Evolutionary conservation across 2,329 filamentous ascomycete species (phyloP).

Genomic region (Apiospora aurea): DNA sequence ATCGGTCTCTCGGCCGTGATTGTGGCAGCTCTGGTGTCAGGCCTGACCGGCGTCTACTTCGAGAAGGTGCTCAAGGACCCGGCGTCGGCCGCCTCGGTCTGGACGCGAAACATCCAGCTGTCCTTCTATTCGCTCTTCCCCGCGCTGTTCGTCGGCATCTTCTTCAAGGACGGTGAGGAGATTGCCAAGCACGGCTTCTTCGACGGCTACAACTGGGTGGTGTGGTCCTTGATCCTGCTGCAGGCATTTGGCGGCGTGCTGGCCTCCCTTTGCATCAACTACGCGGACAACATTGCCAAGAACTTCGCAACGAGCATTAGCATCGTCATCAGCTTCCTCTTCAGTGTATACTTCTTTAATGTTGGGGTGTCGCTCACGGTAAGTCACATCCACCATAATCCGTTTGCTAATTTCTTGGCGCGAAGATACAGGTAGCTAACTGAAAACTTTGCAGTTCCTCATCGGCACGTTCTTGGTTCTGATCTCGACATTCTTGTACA

Average conservation of each 20-base stretch:
- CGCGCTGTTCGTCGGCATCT: constrained; percentile 82
- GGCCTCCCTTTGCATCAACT: constrained; percentile 82
- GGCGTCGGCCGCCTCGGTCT: constrained; percentile 77
- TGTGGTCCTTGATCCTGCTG: constrained; percentile 84
- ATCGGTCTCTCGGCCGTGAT: constrained; percentile 82
- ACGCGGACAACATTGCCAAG: constrained; percentile 89
- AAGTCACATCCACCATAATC: constrained; percentile 47
- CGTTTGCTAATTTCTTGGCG: not conserved
- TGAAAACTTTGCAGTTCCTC: constrained; percentile 68
- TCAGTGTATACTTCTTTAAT: constrained; percentile 86
- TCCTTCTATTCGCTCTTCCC: constrained; percentile 95
- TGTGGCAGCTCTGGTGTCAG: constrained; percentile 79
- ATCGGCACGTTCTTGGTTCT: constrained; percentile 82
- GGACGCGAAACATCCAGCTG: constrained; percentile 94
- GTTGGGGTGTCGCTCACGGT: constrained; percentile 77
- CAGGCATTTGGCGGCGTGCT: constrained; percentile 87
- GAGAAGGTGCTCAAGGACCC: constrained; percentile 93
- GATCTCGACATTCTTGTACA: constrained; percentile 86
- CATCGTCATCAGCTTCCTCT: constrained; percentile 85
- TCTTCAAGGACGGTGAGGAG: constrained; percentile 85
- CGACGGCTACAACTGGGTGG: constrained; percentile 89
- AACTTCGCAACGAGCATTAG: constrained; percentile 94
- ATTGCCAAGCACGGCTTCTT: constrained; percentile 91
- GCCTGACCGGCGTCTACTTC: constrained; percentile 85
- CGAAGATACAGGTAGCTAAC: constrained; percentile 25